Conservation (phyloP, 768 basidiomycete genomes). For the Suillus alpinus region DNA sequence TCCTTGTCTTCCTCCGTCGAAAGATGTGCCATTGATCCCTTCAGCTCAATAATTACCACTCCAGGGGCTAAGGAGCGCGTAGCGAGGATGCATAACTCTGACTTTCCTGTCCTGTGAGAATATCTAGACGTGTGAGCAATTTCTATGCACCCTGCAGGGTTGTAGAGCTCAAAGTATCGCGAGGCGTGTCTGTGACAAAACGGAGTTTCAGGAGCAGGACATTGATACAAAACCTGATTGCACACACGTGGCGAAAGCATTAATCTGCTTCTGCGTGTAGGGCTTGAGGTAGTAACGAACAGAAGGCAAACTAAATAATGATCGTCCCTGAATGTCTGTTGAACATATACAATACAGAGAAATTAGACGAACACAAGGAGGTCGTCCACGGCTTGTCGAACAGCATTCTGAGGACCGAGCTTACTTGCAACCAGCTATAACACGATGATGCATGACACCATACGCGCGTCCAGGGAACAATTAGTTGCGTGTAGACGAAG, state of each 20-base stretch:
- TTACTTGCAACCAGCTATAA: constrained; percentile 59
- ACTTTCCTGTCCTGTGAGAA: constrained; percentile 83
- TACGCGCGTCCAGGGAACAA: constrained; percentile 21
- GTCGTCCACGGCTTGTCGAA: constrained; percentile 74
- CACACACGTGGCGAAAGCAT: constrained; percentile 89
- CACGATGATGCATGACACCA: constrained; percentile 13
- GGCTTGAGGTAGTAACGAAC: constrained; percentile 75
- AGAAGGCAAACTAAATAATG: constrained; percentile 55
- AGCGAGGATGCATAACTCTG: constrained; percentile 83
- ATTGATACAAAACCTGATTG: constrained; percentile 25
- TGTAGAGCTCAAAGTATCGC: constrained; percentile 85
- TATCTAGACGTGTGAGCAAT: constrained; percentile 88
- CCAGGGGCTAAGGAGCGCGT: constrained; percentile 69
- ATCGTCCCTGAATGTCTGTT: constrained; percentile 17
- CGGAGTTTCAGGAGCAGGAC: constrained; percentile 20
- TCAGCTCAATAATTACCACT: constrained; percentile 77
- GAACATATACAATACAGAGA: constrained; percentile 18
- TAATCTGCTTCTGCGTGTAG: constrained; percentile 82
- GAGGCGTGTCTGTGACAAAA: constrained; percentile 67
- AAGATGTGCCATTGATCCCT: constrained; percentile 87
- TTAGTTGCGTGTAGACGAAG: constrained; percentile 24
- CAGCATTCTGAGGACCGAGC: constrained; percentile 51
- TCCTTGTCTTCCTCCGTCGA: constrained; percentile 85
- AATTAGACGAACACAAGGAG: constrained; percentile 62
- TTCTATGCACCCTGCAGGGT: constrained; percentile 80